Evolutionary conservation across 768 basidiomycete species (phyloP).

Genomic region (Lactarius evosmus): DNA sequence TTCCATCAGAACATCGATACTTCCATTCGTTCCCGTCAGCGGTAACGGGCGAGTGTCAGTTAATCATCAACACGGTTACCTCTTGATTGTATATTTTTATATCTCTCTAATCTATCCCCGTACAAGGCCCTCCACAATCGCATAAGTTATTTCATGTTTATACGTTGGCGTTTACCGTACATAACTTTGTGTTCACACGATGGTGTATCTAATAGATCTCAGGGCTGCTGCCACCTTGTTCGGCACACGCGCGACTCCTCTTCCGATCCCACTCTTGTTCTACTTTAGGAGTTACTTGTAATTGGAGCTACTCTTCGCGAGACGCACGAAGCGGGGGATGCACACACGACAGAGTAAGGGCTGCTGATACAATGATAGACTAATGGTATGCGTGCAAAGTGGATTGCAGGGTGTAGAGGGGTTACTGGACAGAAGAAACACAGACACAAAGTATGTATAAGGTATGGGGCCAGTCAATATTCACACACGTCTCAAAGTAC

Average conservation of each 20-base stretch:
- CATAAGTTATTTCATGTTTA: constrained; percentile 31
- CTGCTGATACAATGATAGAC: constrained; percentile 26
- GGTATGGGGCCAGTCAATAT: constrained; percentile 18
- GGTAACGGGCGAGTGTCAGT: constrained; percentile 3
- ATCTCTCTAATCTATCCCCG: neutral
- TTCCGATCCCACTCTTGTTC: neutral
- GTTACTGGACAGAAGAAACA: constrained; percentile 12
- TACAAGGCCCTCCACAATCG: constrained; percentile 1
- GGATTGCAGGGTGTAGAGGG: constrained; percentile 18
- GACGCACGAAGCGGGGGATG: neutral
- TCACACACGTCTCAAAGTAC: constrained; percentile 3
- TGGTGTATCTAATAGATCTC: constrained; percentile 10
- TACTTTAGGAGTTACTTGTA: constrained; percentile 25
- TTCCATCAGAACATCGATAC: constrained; percentile 6
- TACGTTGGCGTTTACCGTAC: constrained; percentile 21
- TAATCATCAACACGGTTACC: constrained; percentile 1
- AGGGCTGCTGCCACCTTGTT: neutral
- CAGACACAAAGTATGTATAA: constrained; percentile 20
- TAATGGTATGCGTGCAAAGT: constrained; percentile 24
- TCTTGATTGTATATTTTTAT: neutral
- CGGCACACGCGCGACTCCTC: neutral
- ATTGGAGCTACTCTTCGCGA: constrained; percentile 20
- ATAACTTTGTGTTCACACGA: constrained; percentile 7
- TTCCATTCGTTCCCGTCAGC: constrained; percentile 7
- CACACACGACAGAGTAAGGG: neutral